Conservation (phyloP, 1,139 yeast species). For the Geotrichum histeridarum region DNA sequence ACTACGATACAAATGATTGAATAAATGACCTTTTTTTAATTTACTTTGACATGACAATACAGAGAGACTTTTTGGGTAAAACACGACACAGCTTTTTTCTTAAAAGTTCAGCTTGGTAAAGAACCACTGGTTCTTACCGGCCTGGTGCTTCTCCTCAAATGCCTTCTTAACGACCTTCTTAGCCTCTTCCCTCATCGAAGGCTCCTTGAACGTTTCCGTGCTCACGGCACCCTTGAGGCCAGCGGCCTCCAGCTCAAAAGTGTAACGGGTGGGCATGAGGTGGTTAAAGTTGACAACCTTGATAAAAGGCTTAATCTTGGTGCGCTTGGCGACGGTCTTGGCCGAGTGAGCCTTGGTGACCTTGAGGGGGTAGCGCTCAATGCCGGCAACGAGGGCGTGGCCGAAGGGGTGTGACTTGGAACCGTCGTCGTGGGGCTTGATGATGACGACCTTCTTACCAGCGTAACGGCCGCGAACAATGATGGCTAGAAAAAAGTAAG, state of each 20-base stretch:
- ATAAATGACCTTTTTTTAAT: conserved; percentile 15
- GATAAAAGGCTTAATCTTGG: conserved; percentile 98
- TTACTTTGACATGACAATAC: conserved; percentile 18
- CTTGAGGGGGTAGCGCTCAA: conserved; percentile 97
- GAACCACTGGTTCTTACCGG: conserved; percentile 99
- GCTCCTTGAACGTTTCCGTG: conserved; percentile 93
- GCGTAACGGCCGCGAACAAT: conserved; percentile 99
- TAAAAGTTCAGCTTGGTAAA: conserved; percentile 98
- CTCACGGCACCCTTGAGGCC: conserved; percentile 81
- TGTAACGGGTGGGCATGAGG: conserved; percentile 99
- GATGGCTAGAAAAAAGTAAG: conserved; percentile 58
- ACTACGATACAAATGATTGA: background rate
- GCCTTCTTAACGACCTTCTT: conserved; percentile 99
- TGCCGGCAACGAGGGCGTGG: conserved; percentile 99
- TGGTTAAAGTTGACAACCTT: conserved; percentile 99
- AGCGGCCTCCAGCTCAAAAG: conserved; percentile 83
- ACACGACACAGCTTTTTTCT: conserved; percentile 31
- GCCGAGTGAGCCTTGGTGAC: conserved; percentile 93
- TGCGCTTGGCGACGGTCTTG: conserved; percentile 95
- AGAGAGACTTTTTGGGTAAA: background rate
- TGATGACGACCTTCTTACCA: conserved; percentile 99
- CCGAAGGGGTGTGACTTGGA: conserved; percentile 98
- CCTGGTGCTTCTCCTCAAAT: conserved; percentile 98
- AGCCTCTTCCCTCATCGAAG: conserved; percentile 98
- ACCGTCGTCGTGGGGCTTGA: conserved; percentile 98